phyloP scores from a whole-genome alignment of 2,329 filamentous ascomycete species.

The Teratosphaeriaceae sp. region DNA sequence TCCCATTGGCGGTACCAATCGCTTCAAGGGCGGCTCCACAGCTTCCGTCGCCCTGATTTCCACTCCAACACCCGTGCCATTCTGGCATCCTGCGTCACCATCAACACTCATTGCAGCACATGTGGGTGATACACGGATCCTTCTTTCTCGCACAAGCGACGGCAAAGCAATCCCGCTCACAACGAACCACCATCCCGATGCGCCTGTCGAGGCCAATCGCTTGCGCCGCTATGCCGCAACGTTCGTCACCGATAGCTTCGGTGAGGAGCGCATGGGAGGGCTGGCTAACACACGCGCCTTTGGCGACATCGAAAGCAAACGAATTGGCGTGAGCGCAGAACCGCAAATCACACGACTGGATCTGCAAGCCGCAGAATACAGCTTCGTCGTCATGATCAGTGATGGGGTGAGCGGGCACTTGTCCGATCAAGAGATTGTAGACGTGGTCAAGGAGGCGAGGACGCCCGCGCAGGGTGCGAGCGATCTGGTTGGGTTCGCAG shows the following conservation, averaged over 20 bases:
- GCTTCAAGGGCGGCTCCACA: conserved; percentile 91
- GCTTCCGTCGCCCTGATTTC: conserved; percentile 86
- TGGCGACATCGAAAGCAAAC: conserved; percentile 85
- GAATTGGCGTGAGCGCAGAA: conserved; percentile 89
- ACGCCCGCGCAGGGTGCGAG: conserved; percentile 81
- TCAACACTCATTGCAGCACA: conserved; percentile 82
- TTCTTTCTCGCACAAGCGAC: conserved; percentile 80
- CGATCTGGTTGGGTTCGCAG: conserved; percentile 78
- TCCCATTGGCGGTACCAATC: conserved; percentile 63
- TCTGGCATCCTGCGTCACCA: conserved; percentile 86
- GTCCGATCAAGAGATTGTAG: conserved; percentile 90
- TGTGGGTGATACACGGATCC: conserved; percentile 85
- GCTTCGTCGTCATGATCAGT: conserved; percentile 79
- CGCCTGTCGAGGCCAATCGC: conserved; percentile 73
- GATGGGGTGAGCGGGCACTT: conserved; percentile 86
- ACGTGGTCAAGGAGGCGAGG: conserved; percentile 86
- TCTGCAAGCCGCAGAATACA: conserved; percentile 74
- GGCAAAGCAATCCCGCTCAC: conserved; percentile 76
- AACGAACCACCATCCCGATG: conserved; percentile 86
- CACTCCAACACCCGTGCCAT: conserved; percentile 83
- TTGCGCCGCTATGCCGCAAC: conserved; percentile 79
- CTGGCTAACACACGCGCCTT: conserved; percentile 92
- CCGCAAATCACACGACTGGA: conserved; percentile 79
- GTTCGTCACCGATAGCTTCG: conserved; percentile 93
- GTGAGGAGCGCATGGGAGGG: conserved; percentile 89